phyloP scores from a whole-genome alignment of 2,329 filamentous ascomycete genomes.

The Sarocladium kiliense region DNA sequence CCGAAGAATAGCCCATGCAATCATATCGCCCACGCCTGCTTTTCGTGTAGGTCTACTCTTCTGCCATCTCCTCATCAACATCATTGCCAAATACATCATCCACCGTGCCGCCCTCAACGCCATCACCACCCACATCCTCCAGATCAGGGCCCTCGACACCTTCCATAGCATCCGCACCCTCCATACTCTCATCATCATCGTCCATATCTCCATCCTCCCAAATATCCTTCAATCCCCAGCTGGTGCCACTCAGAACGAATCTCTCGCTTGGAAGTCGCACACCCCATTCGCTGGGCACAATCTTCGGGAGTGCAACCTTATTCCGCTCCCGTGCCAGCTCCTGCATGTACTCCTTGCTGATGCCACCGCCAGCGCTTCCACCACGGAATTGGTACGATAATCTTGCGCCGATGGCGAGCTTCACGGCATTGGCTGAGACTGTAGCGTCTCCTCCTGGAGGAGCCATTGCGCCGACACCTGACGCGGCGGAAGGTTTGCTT shows the following conservation, averaged over 20 bases:
- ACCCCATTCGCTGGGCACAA: constrained; percentile 62
- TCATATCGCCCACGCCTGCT: neutral
- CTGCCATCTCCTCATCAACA: constrained; percentile 53
- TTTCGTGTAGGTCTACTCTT: constrained; percentile 19
- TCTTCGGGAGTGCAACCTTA: constrained; percentile 57
- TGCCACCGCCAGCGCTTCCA: constrained; percentile 45
- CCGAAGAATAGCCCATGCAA: neutral
- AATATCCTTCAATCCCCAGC: constrained; percentile 58
- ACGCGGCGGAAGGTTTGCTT: constrained; percentile 41
- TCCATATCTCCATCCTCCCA: constrained; percentile 47
- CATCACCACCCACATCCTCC: constrained; percentile 39
- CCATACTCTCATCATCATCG: constrained; percentile 35
- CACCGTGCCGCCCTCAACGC: constrained; percentile 43
- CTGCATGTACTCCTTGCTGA: constrained; percentile 70
- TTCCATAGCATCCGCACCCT: constrained; percentile 44
- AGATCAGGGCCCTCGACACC: constrained; percentile 36
- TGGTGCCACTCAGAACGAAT: constrained; percentile 61
- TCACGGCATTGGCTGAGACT: constrained; percentile 62
- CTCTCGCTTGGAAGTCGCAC: constrained; percentile 61
- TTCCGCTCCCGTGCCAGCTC: constrained; percentile 71
- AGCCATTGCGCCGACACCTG: constrained; percentile 38
- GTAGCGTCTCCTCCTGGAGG: constrained; percentile 44
- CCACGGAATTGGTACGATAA: constrained; percentile 65
- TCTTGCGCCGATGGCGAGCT: constrained; percentile 66
- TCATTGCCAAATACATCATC: constrained; percentile 52